A percentile compares a stretch with the other conserved stretches of the same genome.
These are phyloP conservation scores for Quercus lobata DNA, from an alignment of 331 rosid species.

Conservation along the genomic window DNA sequence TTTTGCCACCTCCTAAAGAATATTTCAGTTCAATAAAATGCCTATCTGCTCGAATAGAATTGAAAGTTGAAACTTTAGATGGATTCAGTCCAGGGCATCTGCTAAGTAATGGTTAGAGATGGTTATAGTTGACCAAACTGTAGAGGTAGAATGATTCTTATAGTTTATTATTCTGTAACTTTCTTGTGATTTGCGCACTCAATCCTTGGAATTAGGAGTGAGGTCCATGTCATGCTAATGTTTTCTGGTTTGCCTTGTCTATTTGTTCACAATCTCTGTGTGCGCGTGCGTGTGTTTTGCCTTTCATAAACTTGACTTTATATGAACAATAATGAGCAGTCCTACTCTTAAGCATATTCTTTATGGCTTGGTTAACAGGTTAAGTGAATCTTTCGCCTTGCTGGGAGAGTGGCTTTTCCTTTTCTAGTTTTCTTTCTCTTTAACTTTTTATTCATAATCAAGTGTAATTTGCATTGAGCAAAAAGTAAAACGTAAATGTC, in stretches of 20 bases:
- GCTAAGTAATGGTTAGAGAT: background rate
- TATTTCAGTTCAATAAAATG: background rate
- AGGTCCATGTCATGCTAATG: conserved; percentile 19
- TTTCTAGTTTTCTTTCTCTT: background rate
- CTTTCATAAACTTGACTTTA: background rate
- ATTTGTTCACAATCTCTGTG: background rate
- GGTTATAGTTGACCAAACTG: background rate
- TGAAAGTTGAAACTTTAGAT: too few species aligned
- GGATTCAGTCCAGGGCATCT: background rate
- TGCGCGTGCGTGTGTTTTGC: background rate
- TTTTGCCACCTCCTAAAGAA: background rate
- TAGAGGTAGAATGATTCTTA: background rate
- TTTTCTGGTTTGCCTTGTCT: conserved; percentile 8
- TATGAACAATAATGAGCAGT: conserved; percentile 15
- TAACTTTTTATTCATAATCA: background rate
- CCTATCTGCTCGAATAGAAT: too few species aligned
- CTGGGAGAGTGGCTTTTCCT: background rate
- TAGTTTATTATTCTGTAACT: background rate
- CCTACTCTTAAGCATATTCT: background rate
- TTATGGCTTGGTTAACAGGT: conserved; percentile 5
- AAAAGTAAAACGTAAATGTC: background rate
- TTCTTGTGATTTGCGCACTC: conserved; percentile 2
- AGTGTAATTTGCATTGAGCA: conserved; percentile 1
- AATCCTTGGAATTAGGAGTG: conserved; percentile 23
- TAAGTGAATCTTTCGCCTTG: conserved; percentile 25